Conservation (phyloP, 768 basidiomycete genomes). For the Lenzites betulinus region DNA sequence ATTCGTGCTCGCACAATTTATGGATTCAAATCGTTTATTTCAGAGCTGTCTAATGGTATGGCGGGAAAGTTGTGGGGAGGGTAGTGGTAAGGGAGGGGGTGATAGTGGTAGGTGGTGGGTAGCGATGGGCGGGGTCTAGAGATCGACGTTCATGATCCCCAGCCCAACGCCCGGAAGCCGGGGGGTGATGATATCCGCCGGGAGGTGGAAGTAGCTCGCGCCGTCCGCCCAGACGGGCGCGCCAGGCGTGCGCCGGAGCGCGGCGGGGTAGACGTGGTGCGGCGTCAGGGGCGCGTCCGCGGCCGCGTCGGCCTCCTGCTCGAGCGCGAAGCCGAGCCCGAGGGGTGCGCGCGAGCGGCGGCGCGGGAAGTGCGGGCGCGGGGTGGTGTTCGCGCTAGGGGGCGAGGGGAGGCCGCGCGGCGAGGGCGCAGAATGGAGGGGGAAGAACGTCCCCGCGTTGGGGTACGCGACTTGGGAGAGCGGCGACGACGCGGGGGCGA, state of each 20-base stretch:
- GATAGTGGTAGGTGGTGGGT: neutral
- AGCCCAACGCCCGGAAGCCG: neutral
- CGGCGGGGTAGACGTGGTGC: constrained; percentile 7
- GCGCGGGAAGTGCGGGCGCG: constrained; percentile 9
- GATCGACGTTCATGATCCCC: neutral
- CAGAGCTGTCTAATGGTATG: neutral
- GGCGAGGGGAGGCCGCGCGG: constrained; percentile 19
- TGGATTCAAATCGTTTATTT: neutral
- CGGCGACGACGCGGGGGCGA: neutral
- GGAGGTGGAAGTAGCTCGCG: constrained; percentile 16
- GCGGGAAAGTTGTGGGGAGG: neutral
- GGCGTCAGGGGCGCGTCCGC: constrained; percentile 14
- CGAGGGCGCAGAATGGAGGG: constrained; percentile 5
- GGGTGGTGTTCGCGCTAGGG: neutral
- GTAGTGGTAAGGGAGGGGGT: too few species aligned
- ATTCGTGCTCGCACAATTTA: neutral
- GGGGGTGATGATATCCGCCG: constrained; percentile 2
- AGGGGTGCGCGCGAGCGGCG: constrained; percentile 4
- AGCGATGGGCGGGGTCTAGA: neutral
- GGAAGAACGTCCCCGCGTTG: neutral
- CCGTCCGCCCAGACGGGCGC: constrained; percentile 4
- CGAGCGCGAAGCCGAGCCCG: neutral
- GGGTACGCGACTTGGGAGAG: constrained; percentile 2
- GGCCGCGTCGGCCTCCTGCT: neutral
- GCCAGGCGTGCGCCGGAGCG: constrained; percentile 20